Evolutionary conservation across 2,329 filamentous ascomycete genomes (phyloP), one percentile per base, ranked within the genome.

Genomic region (Tolypocladium paradoxum): DNA sequence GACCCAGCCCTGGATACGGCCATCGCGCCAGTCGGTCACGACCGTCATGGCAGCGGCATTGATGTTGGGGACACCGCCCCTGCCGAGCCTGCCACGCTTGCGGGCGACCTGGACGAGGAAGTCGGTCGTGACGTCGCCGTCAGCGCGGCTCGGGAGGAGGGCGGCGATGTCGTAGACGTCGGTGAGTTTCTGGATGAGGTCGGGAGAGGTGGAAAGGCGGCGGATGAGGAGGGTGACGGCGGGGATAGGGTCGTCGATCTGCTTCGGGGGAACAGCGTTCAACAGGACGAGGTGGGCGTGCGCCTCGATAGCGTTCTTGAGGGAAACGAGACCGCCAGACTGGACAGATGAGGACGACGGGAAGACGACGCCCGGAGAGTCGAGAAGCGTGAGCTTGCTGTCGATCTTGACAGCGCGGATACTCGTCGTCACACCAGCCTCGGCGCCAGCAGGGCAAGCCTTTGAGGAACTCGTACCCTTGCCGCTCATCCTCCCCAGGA

Each of bases 21-120:
- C 92, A 67, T 97, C 92, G 61, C 93, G 82, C 89, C 93, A 95
- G 74, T 99, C 93, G n/a, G 84, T 93, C 54, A 99, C 83, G 53
- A 99, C 91, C 0, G 89, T 87, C 79, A 93, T 92, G 57, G 92
- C 93, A 8, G 93, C 92, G 52, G 87, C 84, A 60, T 83, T 78
- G 55, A 97, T 70, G 70, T 97, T 99, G 45, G 93, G 93, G 18
- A 97, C 79, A 57, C 93, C 93, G 22, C 92, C 91, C 61, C 87
- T 86, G 50, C 92, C 90, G 18, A 99, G 77, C 54, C 93, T 79
- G 51, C 93, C 93, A 56, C 93, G 82, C 76, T 96, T 96, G 63
- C 93, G 82, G 6, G 93, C 93, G 14, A 99, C 92, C 68, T 99
- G 92, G 52, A 97, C 83, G 36, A 99, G 73, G 73, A 97, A 97